Evolutionary conservation across 1,284 basidiomycete genomes (phyloP), one percentile per base, ranked within the genome.

Genomic region (Wallemia hederae): DNA sequence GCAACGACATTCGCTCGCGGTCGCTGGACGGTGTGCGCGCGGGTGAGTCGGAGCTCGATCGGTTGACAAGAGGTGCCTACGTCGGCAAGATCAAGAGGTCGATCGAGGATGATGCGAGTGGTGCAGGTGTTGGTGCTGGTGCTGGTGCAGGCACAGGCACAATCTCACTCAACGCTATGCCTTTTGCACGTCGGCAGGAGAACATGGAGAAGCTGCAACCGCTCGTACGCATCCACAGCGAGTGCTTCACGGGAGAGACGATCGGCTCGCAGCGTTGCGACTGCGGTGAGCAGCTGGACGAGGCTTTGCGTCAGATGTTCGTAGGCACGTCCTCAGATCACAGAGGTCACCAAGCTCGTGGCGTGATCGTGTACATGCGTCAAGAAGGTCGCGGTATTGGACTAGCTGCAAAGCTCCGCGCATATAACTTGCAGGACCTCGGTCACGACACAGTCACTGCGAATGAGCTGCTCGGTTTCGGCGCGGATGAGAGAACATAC

Each of bases 321-420:
- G 78, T 80, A 66, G 78, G 60, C 72, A 75, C 60, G 61, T 56
- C 24, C 22, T 34, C 34, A 55, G n/a, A 55, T 61, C 55, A 59
- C 22, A 59, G 62, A 64, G 61, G 66, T 69, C 49, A 66, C 68
- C 15, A 67, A 69, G 3, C 74, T 1, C 81, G 88, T 14, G 94
- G 94, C n/a, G 90, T 85, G 1, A 83, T 98, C 62, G 79, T 98
- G 62, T 99, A 99, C 72, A 79, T 99, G 64, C 82, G 94, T 17
- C 94, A 99, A 71, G 94, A 99, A 71, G 94, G 94, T n/a, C 81
- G 94, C 22, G 94, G 94, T 1, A 99, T 99, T 65, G 94, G 94
- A 0, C 74, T 99, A 2, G 73, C 97, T 33, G 90, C 90, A 63
- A 99, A 99, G 71, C 85, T 99, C 62, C 80, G 87, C 59, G 94